Evolutionary conservation across 1,284 basidiomycete genomes (phyloP).

Genomic region (Apiotrichum brassicae): DNA sequence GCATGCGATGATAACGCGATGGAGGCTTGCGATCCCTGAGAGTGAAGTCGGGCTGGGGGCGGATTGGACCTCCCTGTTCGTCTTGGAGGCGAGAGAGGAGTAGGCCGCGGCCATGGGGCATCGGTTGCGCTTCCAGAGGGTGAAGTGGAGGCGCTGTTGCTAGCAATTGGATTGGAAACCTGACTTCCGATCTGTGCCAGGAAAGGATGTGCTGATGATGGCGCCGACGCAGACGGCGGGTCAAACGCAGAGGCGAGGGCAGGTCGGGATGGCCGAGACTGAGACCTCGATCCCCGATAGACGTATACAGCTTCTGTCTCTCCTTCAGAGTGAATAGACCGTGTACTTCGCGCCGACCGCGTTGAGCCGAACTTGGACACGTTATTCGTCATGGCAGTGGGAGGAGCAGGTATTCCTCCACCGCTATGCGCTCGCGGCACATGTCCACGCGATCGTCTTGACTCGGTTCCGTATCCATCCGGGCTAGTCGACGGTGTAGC

Average conservation of each 20-base stretch:
- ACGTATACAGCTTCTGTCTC: neutral
- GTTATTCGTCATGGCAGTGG: neutral
- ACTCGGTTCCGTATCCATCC: no score
- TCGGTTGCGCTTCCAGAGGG: neutral
- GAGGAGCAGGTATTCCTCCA: neutral
- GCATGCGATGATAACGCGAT: neutral
- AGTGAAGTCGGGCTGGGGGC: neutral
- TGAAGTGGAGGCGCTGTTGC: neutral
- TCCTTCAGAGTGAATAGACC: neutral
- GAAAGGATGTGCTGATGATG: neutral
- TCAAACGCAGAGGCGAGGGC: neutral
- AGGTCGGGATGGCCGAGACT: no score
- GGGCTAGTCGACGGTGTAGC: no score
- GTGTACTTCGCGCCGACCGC: neutral
- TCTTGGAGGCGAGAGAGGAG: neutral
- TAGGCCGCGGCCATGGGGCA: neutral
- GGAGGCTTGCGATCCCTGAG: neutral
- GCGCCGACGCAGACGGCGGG: neutral
- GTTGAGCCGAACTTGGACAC: neutral
- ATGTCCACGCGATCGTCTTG: neutral
- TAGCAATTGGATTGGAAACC: no score
- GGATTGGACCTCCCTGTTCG: neutral
- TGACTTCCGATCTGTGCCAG: neutral
- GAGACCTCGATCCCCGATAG: no score
- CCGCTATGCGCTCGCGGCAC: neutral